A percentile compares a stretch with the other conserved stretches of the same genome.
These are phyloP conservation scores for Hemileccinum impolitum DNA, from an alignment of 768 basidiomycete species.

Conservation along the genomic window DNA sequence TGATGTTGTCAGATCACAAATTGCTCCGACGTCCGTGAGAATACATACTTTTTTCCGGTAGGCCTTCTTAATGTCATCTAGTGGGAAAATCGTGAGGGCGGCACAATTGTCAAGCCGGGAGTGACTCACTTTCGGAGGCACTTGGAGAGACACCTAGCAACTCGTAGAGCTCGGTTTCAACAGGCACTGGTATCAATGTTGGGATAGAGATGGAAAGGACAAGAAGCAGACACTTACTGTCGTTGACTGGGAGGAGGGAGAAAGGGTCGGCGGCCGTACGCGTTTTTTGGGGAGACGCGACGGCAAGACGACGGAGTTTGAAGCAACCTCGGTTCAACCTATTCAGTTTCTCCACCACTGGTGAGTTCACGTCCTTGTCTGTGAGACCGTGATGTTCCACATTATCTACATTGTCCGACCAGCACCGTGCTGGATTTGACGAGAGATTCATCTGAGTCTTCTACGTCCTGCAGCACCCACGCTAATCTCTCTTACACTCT, in stretches of 20 bases:
- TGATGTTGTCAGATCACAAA: conserved; percentile 14
- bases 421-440: conserved; percentile 47
- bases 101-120: neutral
- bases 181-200: conserved; percentile 47
- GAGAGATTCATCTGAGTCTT: conserved; percentile 36
- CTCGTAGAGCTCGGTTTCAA: conserved; percentile 84
- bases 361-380: conserved; percentile 18
- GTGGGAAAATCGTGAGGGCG: conserved; percentile 9
- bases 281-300: conserved; percentile 29
- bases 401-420: conserved; percentile 95
- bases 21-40: conserved; percentile 1
- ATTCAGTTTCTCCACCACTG: neutral
- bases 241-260: conserved; percentile 6
- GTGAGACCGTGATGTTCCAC: conserved; percentile 49
- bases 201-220: neutral
- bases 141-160: conserved; percentile 68
- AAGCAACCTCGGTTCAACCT: conserved; percentile 11
- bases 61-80: conserved; percentile 90
- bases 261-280: conserved; percentile 10
- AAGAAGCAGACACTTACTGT: conserved; percentile 27
- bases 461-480: conserved; percentile 7
- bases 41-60: conserved; percentile 82
- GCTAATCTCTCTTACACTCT: conserved; percentile 27
- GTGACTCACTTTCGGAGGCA: conserved; percentile 64
- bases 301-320: conserved; percentile 33